Percentiles rank a stretch among this genome's conserved stretches.
These are phyloP conservation scores for Pseudoneurospora amorphoporcata DNA, from an alignment of 495 filamentous ascomycete species.

Conservation along the genomic window DNA sequence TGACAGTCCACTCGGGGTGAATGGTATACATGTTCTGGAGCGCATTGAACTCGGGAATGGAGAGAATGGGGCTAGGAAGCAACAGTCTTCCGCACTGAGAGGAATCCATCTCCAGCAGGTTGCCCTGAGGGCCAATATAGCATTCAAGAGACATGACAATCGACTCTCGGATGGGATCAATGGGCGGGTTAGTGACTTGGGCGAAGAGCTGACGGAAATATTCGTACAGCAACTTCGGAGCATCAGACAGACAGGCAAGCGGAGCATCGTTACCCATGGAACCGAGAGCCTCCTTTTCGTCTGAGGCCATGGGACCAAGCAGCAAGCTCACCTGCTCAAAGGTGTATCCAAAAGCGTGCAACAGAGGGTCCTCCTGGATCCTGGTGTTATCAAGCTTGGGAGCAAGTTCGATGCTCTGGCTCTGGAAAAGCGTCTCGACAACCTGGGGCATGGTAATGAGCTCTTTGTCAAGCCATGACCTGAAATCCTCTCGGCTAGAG, in stretches of 20 bases:
- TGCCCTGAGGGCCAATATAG: slow-evolving; percentile 96
- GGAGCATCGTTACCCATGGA: slow-evolving; percentile 99
- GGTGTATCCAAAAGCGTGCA: slow-evolving; percentile 90
- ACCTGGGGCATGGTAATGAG: slow-evolving; percentile 73
- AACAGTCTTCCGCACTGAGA: slow-evolving; percentile 81
- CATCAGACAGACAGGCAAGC: slow-evolving; percentile 79
- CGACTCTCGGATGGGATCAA: slow-evolving; percentile 96
- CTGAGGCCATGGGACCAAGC: slow-evolving; percentile 92
- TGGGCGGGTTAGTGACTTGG: slow-evolving; percentile 97
- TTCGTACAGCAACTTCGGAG: slow-evolving; percentile 87
- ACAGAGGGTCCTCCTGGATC: slow-evolving; percentile 74
- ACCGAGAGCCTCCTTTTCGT: slow-evolving; percentile 97
- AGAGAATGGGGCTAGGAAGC: slow-evolving; percentile 83
- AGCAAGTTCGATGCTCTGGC: slow-evolving; percentile 45
- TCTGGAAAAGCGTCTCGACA: slow-evolving; percentile 41
- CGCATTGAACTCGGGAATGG: slow-evolving; percentile 85
- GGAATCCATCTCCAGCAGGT: slow-evolving; percentile 88
- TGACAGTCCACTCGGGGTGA: slow-evolving; percentile 79
- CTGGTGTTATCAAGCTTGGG: slow-evolving; percentile 58
- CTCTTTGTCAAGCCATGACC: slow-evolving; percentile 78
- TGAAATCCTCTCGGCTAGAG: slow-evolving; percentile 74
- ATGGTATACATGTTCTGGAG: slow-evolving; percentile 67
- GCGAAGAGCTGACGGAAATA: slow-evolving; percentile 99
- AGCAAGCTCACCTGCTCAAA: slow-evolving; percentile 94
- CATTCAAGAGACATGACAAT: slow-evolving; percentile 99